These are phyloP conservation scores for Acanthamoeba quina DNA, from an alignment of 208 protist genomes.

Conservation along the genomic window DNA sequence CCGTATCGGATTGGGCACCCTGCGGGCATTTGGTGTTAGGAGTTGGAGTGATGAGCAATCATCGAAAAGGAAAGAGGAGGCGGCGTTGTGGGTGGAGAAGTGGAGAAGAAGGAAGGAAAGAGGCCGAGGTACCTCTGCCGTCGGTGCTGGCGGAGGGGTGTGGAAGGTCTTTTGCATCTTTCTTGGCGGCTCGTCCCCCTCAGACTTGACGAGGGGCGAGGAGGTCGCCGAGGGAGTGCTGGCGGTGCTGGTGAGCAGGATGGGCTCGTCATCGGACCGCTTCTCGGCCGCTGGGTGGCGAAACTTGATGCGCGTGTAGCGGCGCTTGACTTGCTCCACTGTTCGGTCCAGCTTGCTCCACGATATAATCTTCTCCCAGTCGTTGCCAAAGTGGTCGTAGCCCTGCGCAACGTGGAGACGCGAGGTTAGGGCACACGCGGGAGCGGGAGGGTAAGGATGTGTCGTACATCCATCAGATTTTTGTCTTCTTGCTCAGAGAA, in stretches of 20 bases:
- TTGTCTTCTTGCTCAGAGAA: constrained; percentile 33
- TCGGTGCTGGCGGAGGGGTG: background rate
- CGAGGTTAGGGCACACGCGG: background rate
- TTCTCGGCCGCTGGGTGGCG: background rate
- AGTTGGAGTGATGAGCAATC: background rate
- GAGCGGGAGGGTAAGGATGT: background rate
- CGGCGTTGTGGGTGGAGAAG: too few relatives aligned
- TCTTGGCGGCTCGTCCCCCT: background rate
- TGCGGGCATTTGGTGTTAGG: background rate
- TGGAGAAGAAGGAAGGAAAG: background rate
- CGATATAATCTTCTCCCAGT: constrained; percentile 39
- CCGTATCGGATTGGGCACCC: background rate
- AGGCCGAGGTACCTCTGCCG: background rate
- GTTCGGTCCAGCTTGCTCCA: constrained; percentile 50
- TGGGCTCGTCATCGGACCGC: background rate
- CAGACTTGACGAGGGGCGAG: background rate
- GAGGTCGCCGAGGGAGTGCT: background rate
- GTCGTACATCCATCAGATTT: constrained; percentile 11
- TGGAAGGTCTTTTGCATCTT: constrained; percentile 8
- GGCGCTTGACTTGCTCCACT: constrained; percentile 9
- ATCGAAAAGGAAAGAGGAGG: too few relatives aligned
- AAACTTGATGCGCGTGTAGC: background rate
- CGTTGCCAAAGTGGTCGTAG: constrained; percentile 26
- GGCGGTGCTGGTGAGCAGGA: background rate
- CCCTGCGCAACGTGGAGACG: background rate